Conservation (phyloP, 1,139 yeast genomes). For the Suhomyces coccinellae region DNA sequence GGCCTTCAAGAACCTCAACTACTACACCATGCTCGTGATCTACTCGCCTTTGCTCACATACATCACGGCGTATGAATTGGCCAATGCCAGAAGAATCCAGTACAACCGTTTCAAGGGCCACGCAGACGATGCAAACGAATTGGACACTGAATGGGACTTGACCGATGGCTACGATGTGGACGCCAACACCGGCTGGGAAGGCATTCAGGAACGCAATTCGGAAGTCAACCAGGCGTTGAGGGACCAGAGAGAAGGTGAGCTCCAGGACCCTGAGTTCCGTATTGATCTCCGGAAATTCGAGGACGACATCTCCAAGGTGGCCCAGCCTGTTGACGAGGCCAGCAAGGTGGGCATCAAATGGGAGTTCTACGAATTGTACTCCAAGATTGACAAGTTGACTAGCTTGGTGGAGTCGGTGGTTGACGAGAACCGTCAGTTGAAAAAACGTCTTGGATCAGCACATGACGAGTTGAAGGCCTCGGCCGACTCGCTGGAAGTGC, state of each 20-base stretch:
- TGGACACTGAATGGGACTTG: slow-evolving; percentile 79
- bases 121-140: slow-evolving; percentile 80
- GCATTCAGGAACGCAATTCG: slow-evolving; percentile 38
- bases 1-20: slow-evolving; percentile 40
- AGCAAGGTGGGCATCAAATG: slow-evolving; percentile 60
- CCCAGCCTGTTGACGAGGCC: slow-evolving; percentile 61
- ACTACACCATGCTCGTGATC: slow-evolving; percentile 58
- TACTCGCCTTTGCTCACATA: slow-evolving; percentile 67
- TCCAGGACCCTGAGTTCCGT: slow-evolving; percentile 68
- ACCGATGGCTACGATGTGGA: slow-evolving; percentile 68
- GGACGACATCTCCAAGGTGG: slow-evolving; percentile 43
- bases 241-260: slow-evolving; percentile 62
- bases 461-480: too few species aligned
- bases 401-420: slow-evolving; percentile 42
- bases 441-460: slow-evolving; percentile 12
- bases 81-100: slow-evolving; percentile 64
- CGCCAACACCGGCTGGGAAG: slow-evolving; percentile 38
- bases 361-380: slow-evolving; percentile 60
- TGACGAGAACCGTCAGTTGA: slow-evolving; percentile 43
- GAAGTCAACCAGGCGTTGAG: slow-evolving; percentile 43
- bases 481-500: neutral
- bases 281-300: slow-evolving; percentile 52
- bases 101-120: slow-evolving; percentile 68
- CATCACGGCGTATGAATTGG: slow-evolving; percentile 63
- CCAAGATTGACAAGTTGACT: slow-evolving; percentile 48